Evolutionary conservation across 202 grass and related monocot species (phyloP), one percentile per base, ranked within the genome.

Genomic region (Dendrocalamus latiflorus): DNA sequence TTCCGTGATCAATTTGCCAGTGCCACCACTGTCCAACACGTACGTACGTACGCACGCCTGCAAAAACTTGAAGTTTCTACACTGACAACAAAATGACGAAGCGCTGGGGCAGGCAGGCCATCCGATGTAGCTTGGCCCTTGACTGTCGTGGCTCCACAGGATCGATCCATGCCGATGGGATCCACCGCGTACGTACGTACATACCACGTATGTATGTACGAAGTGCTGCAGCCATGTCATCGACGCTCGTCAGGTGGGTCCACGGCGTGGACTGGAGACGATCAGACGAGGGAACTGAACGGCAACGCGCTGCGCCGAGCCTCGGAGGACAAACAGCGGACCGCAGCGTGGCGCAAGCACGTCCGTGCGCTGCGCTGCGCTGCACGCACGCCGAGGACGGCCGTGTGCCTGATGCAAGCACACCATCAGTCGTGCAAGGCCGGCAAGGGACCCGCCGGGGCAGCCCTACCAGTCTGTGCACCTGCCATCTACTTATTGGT

Each of bases 361-460:
- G 76, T 60, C 69, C 72, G 51, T 18, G 14, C 36, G 65, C 53
- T 71, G 21, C 56, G 81, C 81, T 5, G 0, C 53, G 7, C 62
- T 17, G 70, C 53, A 10, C 62, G 68, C 57, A 44, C 70, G 62
- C 69, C 69, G 34, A 36, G 43, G 60, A 45, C 36, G 68, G 68
- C n/a, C 81, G 70, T 63, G 72, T 7, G 75, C 33, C 51, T 78
- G 49, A 67, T 25, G 51, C 24, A 39, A 43, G 75, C 75, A 50
- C 21, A 16, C 68, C 20, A 37, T 64, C 68, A 24, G 67, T 38
- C 48, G 51, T 77, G 59, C 59, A 28, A 11, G 56, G 20, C 33
- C 76, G 76, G 68, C 75, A 75, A 37, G 25, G 79, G 55, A 14
- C 49, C 69, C 69, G 48, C 14, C 84, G 34, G 70, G 51, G 51